Evolutionary conservation across 2,329 filamentous ascomycete species (phyloP), one percentile per base, ranked within the genome.

Genomic region (Leptographium galeiforme): DNA sequence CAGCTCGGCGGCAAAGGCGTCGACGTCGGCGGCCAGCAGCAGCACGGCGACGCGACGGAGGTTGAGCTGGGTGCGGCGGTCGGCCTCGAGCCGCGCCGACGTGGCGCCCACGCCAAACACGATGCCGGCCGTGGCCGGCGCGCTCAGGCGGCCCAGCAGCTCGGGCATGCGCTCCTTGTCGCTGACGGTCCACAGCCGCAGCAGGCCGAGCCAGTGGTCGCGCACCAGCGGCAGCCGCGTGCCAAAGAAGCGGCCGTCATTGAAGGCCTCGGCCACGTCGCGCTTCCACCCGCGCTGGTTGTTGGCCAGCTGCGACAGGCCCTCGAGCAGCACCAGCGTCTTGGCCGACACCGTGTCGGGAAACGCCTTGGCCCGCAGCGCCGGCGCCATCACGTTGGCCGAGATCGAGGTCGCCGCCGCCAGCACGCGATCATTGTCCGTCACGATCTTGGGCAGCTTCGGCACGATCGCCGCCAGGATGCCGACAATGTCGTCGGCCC

Each of bases 31-130:
- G 0, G 89, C 85, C 7, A 97, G 75, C 16, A 97, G 72, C 12
- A 98, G 73, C 1, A 89, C 76, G 6, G 89, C 82, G 48, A 94
- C 81, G 48, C 93, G 81, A 13, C 90, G 85, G 18, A 98, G 77
- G 58, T 89, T 95, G 34, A 95, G 77, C 67, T 97, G 91, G 1
- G 90, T 89, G 68, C 85, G 93, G 55, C 90, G 84, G 67, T 98
- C 93, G 7, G 94, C 89, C 68, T 98, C 93, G n/a, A 94, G 78
- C 55, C 93, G 79, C 39, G 93, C 93, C 45, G 90, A 94, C 25
- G 88, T 89, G 8, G 93, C 93, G 12, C 94, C 94, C 0, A 98
- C 93, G n/a, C 93, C 93, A 63, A 98, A 98, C 65, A 98, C 91
- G 60, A 98, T 94, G 10, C 93, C 93, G 0, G 94, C 93, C 14